Percentiles rank a stretch among this genome's conserved stretches.
phyloP scores from a whole-genome alignment of 2,329 filamentous ascomycete genomes.

The Lasiodiplodia sp. region DNA sequence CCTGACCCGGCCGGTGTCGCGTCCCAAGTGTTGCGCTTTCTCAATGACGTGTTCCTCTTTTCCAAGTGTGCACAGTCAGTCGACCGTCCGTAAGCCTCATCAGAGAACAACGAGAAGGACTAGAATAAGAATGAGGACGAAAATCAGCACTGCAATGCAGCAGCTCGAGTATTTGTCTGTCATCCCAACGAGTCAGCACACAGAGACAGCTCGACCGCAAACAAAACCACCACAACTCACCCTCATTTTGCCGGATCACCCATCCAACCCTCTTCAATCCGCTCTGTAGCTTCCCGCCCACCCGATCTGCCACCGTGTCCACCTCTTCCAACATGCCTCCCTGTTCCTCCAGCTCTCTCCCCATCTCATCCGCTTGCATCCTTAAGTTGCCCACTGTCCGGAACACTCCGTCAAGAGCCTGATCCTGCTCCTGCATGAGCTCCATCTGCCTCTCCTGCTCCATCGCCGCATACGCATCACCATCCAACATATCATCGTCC shows the following conservation, averaged over 20 bases:
- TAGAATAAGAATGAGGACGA: constrained; percentile 85
- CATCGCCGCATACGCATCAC: constrained; percentile 44
- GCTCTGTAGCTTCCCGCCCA: constrained; percentile 82
- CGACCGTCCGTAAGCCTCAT: constrained; percentile 38
- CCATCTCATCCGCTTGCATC: constrained; percentile 94
- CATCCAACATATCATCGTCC: constrained; percentile 33
- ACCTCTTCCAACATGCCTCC: constrained; percentile 85
- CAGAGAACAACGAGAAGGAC: constrained; percentile 75
- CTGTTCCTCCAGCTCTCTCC: constrained; percentile 94
- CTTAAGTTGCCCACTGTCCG: constrained; percentile 90
- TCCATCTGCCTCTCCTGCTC: constrained; percentile 88
- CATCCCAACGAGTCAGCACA: constrained; percentile 13
- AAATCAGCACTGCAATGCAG: constrained; percentile 87
- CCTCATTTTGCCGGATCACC: constrained; percentile 90
- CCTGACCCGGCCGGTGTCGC: background rate
- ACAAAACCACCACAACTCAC: constrained; percentile 58
- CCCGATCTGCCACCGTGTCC: constrained; percentile 83
- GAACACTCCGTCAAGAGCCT: constrained; percentile 91
- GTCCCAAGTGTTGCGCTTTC: background rate
- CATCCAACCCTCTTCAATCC: constrained; percentile 86
- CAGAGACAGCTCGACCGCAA: constrained; percentile 29
- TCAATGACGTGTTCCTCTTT: background rate
- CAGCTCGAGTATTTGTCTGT: constrained; percentile 79
- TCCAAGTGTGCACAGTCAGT: background rate
- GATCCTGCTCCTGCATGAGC: constrained; percentile 94